These are phyloP conservation scores for Hypoxylon lienhwacheense DNA, from an alignment of 495 filamentous ascomycete species.

Conservation along the genomic window DNA sequence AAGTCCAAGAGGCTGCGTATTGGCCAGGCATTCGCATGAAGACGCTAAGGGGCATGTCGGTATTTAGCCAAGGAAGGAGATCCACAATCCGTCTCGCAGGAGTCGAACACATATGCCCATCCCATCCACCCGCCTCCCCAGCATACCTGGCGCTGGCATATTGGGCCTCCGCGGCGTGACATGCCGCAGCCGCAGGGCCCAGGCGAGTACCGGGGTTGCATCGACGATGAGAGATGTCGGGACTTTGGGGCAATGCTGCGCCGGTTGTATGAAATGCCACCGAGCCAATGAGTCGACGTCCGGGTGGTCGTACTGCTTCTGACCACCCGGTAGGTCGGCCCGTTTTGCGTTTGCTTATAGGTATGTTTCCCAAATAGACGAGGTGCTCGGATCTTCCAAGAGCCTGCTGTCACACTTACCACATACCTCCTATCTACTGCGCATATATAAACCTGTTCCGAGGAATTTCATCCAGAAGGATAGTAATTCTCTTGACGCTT, in stretches of 20 bases:
- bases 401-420: no score
- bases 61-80: slow-evolving; percentile 19
- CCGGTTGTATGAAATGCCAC: slow-evolving; percentile 23
- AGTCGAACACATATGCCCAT: slow-evolving; percentile 17
- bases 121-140: slow-evolving; percentile 15
- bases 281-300: slow-evolving; percentile 30
- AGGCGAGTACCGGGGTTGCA: slow-evolving; percentile 18
- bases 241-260: slow-evolving; percentile 22
- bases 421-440: not conserved
- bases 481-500: no score
- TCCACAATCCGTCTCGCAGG: slow-evolving; percentile 15
- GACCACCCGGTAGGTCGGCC: slow-evolving; percentile 26
- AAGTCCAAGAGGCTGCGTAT: slow-evolving; percentile 7
- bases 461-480: slow-evolving; percentile 12
- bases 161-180: slow-evolving; percentile 15
- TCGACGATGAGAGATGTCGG: slow-evolving; percentile 18
- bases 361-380: slow-evolving; percentile 21
- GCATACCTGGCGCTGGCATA: slow-evolving; percentile 22
- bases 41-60: slow-evolving; percentile 19
- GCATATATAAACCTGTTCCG: slow-evolving; percentile 15
- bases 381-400: no score
- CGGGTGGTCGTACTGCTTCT: slow-evolving; percentile 34
- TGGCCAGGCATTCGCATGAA: slow-evolving; percentile 10
- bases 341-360: slow-evolving; percentile 15
- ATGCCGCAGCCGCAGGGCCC: slow-evolving; percentile 6